Evolutionary conservation across 2,329 filamentous ascomycete genomes (phyloP), one percentile per base, ranked within the genome.

Genomic region (Endocalyx cinctus): DNA sequence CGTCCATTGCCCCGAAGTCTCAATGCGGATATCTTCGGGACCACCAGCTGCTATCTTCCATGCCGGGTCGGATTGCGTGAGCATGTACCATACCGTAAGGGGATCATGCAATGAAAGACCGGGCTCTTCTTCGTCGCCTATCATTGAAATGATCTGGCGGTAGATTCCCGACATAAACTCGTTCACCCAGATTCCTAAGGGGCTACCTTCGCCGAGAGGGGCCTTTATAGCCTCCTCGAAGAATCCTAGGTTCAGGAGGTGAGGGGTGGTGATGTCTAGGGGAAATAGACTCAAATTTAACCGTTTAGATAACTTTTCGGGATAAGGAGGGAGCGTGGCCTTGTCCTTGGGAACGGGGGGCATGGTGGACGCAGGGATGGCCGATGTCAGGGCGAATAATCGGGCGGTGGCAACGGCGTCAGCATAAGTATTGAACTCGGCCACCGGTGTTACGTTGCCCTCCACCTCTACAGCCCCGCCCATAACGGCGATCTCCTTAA

Each of bases 351-450:
- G 70, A 10, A 80, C 63, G 0, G 81, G 78, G 1, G 92, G 88
- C 73, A 96, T 85, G 4, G 88, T 96, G 3, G 81, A 84, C 10
- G 71, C 62, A 1, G 92, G 92, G 20, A 66, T 78, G 5, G 72
- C 75, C 2, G 84, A 87, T 1, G 85, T 88, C 42, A 92, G 67
- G 6, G 86, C 84, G 52, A 82, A 89, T 13, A 92, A 74, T 11
- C 84, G 74, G 10, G 86, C 85, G 1, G 84, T 77, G 17, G 86
- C 84, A 25, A 86, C 73, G 14, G 84, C 72, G 57, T 98, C 94
- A 37, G 92, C 89, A 54, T 87, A 94, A 37, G 84, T 84, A 67
- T 98, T 98, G 74, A 98, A 98, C 59, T 98, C 92, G 42, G 86
- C 87, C 10, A 83, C 77, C 2, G 92, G 90, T 28, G 79, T 81